phyloP scores from a whole-genome alignment of 2,329 filamentous ascomycete genomes.

The Penicillium sp. region DNA sequence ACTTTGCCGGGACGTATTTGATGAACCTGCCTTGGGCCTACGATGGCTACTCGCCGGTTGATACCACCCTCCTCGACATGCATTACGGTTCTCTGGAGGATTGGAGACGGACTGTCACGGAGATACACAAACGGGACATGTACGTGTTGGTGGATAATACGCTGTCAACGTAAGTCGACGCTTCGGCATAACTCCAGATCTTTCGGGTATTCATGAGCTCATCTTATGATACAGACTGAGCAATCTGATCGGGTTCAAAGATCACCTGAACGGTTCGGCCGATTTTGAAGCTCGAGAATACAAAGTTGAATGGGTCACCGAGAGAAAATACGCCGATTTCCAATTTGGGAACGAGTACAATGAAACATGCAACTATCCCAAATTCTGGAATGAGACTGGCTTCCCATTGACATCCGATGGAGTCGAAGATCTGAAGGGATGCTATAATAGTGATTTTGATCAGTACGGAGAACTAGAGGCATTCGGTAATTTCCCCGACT shows the following conservation, averaged over 20 bases:
- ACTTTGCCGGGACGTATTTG: constrained; percentile 59
- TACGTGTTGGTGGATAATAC: constrained; percentile 64
- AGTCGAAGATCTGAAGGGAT: constrained; percentile 45
- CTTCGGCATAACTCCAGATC: neutral
- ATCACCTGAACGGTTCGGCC: constrained; percentile 55
- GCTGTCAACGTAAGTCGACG: constrained; percentile 51
- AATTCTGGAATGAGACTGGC: constrained; percentile 58
- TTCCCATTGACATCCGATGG: neutral
- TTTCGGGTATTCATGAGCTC: neutral
- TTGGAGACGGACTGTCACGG: constrained; percentile 55
- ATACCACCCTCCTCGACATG: constrained; percentile 59
- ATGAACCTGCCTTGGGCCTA: constrained; percentile 61
- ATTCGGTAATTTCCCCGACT: constrained; percentile 60
- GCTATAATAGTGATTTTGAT: constrained; percentile 61
- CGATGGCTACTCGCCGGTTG: constrained; percentile 57
- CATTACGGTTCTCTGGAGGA: constrained; percentile 57
- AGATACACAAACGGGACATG: constrained; percentile 59
- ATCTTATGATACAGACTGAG: constrained; percentile 40
- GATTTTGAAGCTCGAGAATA: constrained; percentile 56
- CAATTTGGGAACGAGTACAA: constrained; percentile 50
- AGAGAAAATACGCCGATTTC: constrained; percentile 57
- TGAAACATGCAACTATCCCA: constrained; percentile 53
- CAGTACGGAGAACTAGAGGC: constrained; percentile 61
- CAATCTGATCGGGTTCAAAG: constrained; percentile 59
- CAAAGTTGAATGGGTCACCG: constrained; percentile 52